These are phyloP conservation scores for Capronia americana DNA, from an alignment of 2,329 filamentous ascomycete species.

Conservation along the genomic window DNA sequence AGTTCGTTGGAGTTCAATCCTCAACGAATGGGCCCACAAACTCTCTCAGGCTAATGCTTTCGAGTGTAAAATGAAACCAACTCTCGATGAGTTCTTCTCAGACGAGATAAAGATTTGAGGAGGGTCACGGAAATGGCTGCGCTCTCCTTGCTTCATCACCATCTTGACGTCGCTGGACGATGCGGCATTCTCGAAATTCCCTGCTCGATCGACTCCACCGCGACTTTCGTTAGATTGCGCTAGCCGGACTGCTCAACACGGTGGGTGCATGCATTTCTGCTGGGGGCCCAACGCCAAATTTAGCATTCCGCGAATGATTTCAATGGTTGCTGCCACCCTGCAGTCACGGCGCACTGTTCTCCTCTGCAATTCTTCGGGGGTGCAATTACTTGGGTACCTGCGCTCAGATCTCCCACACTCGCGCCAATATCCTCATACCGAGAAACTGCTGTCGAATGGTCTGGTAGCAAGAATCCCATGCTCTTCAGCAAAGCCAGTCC, in stretches of 20 bases:
- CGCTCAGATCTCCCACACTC: background rate
- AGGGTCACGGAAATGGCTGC: background rate
- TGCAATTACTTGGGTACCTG: background rate
- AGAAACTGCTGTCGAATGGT: background rate
- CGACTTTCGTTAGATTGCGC: slow-evolving; percentile 4
- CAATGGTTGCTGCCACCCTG: slow-evolving; percentile 13
- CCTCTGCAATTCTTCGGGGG: background rate
- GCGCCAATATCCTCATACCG: background rate
- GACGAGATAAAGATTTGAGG: background rate
- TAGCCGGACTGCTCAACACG: slow-evolving; percentile 6
- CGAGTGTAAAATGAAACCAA: background rate
- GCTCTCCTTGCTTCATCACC: background rate
- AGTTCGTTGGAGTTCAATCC: background rate
- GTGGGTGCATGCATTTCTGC: slow-evolving; percentile 1
- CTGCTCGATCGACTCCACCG: slow-evolving; percentile 6
- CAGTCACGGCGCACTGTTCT: background rate
- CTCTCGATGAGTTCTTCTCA: background rate
- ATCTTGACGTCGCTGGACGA: background rate
- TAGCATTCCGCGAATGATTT: slow-evolving; percentile 4
- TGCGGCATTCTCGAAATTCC: slow-evolving; percentile 4
- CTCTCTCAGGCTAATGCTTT: background rate
- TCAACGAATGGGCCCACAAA: background rate
- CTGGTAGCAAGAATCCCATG: background rate
- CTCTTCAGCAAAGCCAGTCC: background rate
- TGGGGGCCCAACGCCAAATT: slow-evolving; percentile 12